Conservation (phyloP, 2,329 filamentous ascomycete genomes). For the Parastagonospora nodorum region DNA sequence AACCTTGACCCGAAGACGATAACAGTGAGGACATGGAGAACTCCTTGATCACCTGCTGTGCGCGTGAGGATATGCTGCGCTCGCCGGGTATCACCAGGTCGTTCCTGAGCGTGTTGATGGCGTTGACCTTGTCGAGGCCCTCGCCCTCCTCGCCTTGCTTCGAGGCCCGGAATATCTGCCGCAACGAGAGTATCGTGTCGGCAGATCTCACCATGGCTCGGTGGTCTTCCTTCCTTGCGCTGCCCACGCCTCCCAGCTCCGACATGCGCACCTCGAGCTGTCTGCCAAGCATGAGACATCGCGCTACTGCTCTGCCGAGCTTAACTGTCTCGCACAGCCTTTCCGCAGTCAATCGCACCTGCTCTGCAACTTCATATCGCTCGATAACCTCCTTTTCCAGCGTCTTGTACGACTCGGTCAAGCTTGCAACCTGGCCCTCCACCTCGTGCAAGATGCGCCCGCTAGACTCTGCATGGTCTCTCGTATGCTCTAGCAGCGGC, state of each 20-base stretch:
- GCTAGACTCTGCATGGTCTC: slow-evolving; percentile 73
- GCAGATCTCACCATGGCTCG: slow-evolving; percentile 80
- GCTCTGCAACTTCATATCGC: slow-evolving; percentile 83
- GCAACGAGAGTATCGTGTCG: slow-evolving; percentile 75
- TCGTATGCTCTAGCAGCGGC: slow-evolving; percentile 78
- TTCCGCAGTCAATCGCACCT: slow-evolving; percentile 77
- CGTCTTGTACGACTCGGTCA: slow-evolving; percentile 84
- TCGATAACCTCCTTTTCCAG: slow-evolving; percentile 85
- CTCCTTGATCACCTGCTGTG: slow-evolving; percentile 80
- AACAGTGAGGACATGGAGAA: slow-evolving; percentile 73
- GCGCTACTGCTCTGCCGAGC: slow-evolving; percentile 74
- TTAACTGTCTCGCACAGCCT: slow-evolving; percentile 80
- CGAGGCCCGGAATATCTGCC: slow-evolving; percentile 72
- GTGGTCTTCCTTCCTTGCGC: slow-evolving; percentile 69
- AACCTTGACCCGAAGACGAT: slow-evolving; percentile 37
- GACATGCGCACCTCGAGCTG: slow-evolving; percentile 86
- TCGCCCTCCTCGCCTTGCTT: slow-evolving; percentile 74
- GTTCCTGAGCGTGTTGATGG: slow-evolving; percentile 71
- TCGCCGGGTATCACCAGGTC: slow-evolving; percentile 74
- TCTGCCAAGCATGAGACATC: slow-evolving; percentile 79
- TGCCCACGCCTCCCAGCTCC: slow-evolving; percentile 63
- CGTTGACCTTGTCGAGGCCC: slow-evolving; percentile 74
- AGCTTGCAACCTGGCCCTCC: slow-evolving; percentile 75
- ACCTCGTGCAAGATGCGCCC: slow-evolving; percentile 74
- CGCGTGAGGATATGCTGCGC: slow-evolving; percentile 70